Evolutionary conservation across 148 eudicot genomes (phyloP).

Genomic region (Silene uniflora): DNA sequence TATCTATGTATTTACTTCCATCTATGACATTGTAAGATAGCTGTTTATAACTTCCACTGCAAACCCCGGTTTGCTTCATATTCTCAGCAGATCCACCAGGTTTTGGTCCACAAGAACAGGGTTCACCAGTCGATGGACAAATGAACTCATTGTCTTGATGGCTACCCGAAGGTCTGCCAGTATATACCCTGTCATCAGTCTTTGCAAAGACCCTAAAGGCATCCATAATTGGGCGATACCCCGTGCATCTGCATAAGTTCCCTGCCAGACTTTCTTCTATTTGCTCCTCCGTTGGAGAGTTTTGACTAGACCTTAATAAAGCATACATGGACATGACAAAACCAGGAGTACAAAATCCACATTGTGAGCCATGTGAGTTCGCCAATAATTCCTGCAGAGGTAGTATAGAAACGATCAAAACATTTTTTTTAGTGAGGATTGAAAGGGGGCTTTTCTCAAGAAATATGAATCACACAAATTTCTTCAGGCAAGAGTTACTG

Average conservation of each 20-base stretch:
- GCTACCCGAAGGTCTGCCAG: slow-evolving; percentile 33
- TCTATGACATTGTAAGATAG: slow-evolving; percentile 66
- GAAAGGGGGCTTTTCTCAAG: not conserved
- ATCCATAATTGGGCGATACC: slow-evolving; percentile 90
- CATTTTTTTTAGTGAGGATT: not conserved
- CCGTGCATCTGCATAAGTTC: slow-evolving; percentile 97
- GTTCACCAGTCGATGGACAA: slow-evolving; percentile 94
- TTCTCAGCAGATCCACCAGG: slow-evolving; percentile 28
- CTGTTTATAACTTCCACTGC: slow-evolving; percentile 33
- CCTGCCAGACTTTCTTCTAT: slow-evolving; percentile 98
- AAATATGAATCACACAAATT: not conserved
- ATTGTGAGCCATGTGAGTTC: slow-evolving; percentile 84
- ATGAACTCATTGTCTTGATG: slow-evolving; percentile 48
- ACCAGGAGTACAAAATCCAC: slow-evolving; percentile 99
- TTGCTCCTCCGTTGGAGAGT: slow-evolving; percentile 75
- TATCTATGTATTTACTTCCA: slow-evolving; percentile 68
- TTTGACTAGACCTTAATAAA: slow-evolving; percentile 67
- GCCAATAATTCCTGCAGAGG: slow-evolving; percentile 81
- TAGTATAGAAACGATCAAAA: slow-evolving; percentile 3
- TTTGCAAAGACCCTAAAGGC: slow-evolving; percentile 94
- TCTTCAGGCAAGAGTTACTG: not conserved
- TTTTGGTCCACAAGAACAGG: slow-evolving; percentile 75
- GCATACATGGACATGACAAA: slow-evolving; percentile 99
- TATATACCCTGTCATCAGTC: slow-evolving; percentile 67
- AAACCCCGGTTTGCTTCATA: slow-evolving; percentile 19